These are phyloP conservation scores for Xanthoconium separans DNA, from an alignment of 1,284 basidiomycete species.

Conservation along the genomic window DNA sequence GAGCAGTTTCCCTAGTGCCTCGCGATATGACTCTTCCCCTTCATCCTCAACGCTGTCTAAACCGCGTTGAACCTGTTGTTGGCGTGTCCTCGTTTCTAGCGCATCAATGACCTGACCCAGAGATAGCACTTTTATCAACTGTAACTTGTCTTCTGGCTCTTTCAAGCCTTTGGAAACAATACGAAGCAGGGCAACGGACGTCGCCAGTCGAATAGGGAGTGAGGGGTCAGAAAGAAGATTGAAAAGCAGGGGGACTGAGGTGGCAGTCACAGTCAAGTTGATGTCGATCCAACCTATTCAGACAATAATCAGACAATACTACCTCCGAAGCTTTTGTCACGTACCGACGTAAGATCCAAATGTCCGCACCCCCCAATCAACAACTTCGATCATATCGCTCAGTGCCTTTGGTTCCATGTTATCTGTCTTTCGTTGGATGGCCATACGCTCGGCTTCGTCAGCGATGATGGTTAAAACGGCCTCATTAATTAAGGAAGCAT, in stretches of 20 bases:
- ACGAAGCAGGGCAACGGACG: slow-evolving; percentile 77
- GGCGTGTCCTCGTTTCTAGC: slow-evolving; percentile 75
- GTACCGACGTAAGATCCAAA: slow-evolving; percentile 93
- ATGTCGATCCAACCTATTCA: slow-evolving; percentile 95
- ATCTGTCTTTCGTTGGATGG: slow-evolving; percentile 50
- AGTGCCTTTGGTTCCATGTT: slow-evolving; percentile 46
- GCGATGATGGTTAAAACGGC: slow-evolving; percentile 84
- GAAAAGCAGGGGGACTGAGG: slow-evolving; percentile 86
- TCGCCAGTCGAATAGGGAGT: slow-evolving; percentile 79
- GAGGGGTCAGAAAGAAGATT: slow-evolving; percentile 80
- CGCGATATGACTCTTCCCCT: slow-evolving; percentile 84
- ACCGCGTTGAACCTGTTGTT: slow-evolving; percentile 64
- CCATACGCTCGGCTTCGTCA: slow-evolving; percentile 67
- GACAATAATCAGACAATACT: slow-evolving; percentile 10
- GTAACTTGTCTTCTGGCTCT: slow-evolving; percentile 87
- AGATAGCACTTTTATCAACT: slow-evolving; percentile 88
- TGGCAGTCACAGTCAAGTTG: slow-evolving; percentile 90
- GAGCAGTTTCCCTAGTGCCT: slow-evolving; percentile 84
- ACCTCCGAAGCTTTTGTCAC: slow-evolving; percentile 34
- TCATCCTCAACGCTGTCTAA: slow-evolving; percentile 60
- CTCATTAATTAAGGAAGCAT: slow-evolving; percentile 86
- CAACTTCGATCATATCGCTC: slow-evolving; percentile 71
- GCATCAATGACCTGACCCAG: slow-evolving; percentile 78
- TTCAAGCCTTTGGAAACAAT: slow-evolving; percentile 94
- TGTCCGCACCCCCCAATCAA: slow-evolving; percentile 87